A percentile compares a stretch with the other conserved stretches of the same genome.
Conservation (phyloP, 2,329 filamentous ascomycete genomes). For the Allantophomopsis lycopodina region DNA sequence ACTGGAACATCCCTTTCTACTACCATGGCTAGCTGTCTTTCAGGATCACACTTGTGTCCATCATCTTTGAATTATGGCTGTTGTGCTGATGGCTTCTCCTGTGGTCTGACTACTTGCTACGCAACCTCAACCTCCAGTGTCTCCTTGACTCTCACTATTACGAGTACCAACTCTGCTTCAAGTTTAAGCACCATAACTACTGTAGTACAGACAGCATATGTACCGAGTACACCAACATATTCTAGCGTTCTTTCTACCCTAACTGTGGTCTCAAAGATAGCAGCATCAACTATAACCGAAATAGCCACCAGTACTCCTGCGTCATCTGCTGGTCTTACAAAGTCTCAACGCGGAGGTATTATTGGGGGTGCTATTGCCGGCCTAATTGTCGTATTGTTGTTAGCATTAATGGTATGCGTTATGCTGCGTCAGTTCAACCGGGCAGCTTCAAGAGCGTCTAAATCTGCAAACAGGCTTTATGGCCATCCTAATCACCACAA, state of each 20-base stretch:
- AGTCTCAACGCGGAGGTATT: slow-evolving; percentile 34
- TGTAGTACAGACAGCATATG: slow-evolving; percentile 8
- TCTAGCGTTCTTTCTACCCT: slow-evolving; percentile 23
- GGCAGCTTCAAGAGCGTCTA: slow-evolving; percentile 20
- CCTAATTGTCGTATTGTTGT: slow-evolving; percentile 28
- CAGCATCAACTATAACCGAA: slow-evolving; percentile 4
- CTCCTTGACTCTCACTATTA: slow-evolving; percentile 28
- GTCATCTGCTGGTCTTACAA: slow-evolving; percentile 11
- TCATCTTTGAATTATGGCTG: slow-evolving; percentile 36
- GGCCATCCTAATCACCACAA: slow-evolving; percentile 1
- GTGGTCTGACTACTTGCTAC: slow-evolving; percentile 32
- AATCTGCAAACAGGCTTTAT: slow-evolving; percentile 5
- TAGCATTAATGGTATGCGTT: slow-evolving; percentile 25
- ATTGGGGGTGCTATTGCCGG: slow-evolving; percentile 34
- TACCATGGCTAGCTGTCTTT: slow-evolving; percentile 22
- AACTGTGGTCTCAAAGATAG: slow-evolving; percentile 17
- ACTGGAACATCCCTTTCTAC: slow-evolving; percentile 24
- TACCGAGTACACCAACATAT: slow-evolving; percentile 1
- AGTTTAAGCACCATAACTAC: slow-evolving; percentile 24
- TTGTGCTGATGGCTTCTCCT: slow-evolving; percentile 34
- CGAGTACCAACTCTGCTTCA: slow-evolving; percentile 28
- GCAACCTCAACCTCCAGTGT: slow-evolving; percentile 29
- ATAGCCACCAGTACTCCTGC: slow-evolving; percentile 19
- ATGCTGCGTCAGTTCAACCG: slow-evolving; percentile 33
- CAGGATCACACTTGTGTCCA: slow-evolving; percentile 33